Evolutionary conservation across 2,329 filamentous ascomycete species (phyloP).

Genomic region (Diaporthe amygdali): DNA sequence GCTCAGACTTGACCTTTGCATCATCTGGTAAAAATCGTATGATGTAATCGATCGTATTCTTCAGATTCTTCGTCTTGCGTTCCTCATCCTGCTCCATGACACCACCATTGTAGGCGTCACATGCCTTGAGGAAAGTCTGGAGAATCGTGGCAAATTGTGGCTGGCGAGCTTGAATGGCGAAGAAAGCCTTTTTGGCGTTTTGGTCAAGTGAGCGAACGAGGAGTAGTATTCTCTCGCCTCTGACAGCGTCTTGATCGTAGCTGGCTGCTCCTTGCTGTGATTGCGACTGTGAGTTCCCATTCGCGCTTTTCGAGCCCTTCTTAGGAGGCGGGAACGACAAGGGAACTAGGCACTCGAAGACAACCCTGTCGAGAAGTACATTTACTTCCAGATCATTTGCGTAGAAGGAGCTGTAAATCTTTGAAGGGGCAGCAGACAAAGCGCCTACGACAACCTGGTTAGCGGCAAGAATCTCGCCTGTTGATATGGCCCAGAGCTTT

Average conservation of each 20-base stretch:
- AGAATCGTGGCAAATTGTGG: slow-evolving; percentile 75
- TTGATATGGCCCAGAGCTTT: slow-evolving; percentile 92
- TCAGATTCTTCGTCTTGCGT: slow-evolving; percentile 72
- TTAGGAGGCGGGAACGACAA: slow-evolving; percentile 80
- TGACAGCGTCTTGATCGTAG: slow-evolving; percentile 75
- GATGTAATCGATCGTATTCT: slow-evolving; percentile 75
- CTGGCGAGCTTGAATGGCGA: slow-evolving; percentile 82
- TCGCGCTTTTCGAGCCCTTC: slow-evolving; percentile 66
- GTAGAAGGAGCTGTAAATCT: slow-evolving; percentile 87
- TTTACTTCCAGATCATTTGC: slow-evolving; percentile 89
- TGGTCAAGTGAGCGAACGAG: slow-evolving; percentile 79
- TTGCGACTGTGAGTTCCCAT: slow-evolving; percentile 46
- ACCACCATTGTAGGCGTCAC: slow-evolving; percentile 88
- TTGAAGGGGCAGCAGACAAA: slow-evolving; percentile 82
- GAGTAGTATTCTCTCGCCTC: slow-evolving; percentile 83
- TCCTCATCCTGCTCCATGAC: slow-evolving; percentile 76
- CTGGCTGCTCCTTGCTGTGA: slow-evolving; percentile 42
- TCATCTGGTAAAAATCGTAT: slow-evolving; percentile 79
- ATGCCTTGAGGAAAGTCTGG: slow-evolving; percentile 78
- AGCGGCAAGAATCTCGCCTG: slow-evolving; percentile 82
- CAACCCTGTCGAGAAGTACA: slow-evolving; percentile 79
- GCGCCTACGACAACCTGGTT: slow-evolving; percentile 77
- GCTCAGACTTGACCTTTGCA: slow-evolving; percentile 72
- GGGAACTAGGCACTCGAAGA: slow-evolving; percentile 89
- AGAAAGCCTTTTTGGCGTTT: slow-evolving; percentile 85